Evolutionary conservation across 495 filamentous ascomycete species (phyloP).

Genomic region (Talaromyces adpressus): DNA sequence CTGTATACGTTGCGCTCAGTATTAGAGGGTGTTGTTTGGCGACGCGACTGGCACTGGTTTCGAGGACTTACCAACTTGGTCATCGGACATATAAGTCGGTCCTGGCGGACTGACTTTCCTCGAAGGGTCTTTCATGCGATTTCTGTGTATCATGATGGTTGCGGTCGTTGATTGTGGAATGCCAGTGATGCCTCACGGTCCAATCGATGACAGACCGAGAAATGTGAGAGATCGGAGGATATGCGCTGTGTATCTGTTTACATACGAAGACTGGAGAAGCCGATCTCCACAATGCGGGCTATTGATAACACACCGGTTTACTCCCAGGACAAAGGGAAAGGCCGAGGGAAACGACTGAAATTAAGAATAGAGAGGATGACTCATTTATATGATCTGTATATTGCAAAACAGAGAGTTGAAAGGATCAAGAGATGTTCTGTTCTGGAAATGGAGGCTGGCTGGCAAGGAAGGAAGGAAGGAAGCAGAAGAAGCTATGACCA

Average conservation of each 20-base stretch:
- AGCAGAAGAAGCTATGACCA: constrained; percentile 9
- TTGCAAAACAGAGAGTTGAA: too few relatives aligned
- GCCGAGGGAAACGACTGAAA: background rate
- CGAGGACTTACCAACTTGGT: constrained; percentile 69
- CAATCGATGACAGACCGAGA: background rate
- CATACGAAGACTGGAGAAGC: background rate
- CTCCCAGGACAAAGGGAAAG: background rate
- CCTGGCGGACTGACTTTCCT: constrained; percentile 65
- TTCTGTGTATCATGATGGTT: constrained; percentile 28
- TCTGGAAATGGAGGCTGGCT: background rate
- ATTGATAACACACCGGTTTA: background rate
- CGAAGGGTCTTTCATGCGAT: constrained; percentile 32
- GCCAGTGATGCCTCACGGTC: background rate
- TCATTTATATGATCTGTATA: too few relatives aligned
- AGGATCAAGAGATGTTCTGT: too few relatives aligned
- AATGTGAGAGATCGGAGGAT: background rate
- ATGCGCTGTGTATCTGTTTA: background rate
- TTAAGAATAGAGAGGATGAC: background rate
- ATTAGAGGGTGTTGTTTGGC: constrained; percentile 11
- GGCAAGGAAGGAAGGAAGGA: background rate
- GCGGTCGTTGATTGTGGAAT: constrained; percentile 1
- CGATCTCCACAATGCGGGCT: background rate
- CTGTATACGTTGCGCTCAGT: constrained; percentile 24
- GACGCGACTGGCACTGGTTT: constrained; percentile 2
- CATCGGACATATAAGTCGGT: constrained; percentile 75